These are phyloP conservation scores for Cercospora sp. DNA, from an alignment of 2,329 filamentous ascomycete species.

Conservation along the genomic window DNA sequence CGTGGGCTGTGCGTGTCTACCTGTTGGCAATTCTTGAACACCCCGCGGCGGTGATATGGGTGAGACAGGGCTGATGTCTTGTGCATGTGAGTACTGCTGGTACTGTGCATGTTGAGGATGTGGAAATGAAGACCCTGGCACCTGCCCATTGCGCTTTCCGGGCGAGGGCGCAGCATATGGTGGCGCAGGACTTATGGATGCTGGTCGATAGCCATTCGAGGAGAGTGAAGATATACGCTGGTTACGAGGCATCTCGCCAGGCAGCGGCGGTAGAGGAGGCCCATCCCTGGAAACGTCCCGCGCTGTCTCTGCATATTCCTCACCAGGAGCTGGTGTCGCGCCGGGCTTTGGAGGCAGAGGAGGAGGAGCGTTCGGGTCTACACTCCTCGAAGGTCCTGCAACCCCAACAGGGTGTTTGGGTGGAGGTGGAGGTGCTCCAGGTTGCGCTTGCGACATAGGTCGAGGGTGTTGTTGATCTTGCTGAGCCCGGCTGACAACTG, in stretches of 20 bases:
- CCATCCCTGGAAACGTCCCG: constrained; percentile 30
- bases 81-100: constrained; percentile 22
- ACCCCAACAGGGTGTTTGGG: constrained; percentile 37
- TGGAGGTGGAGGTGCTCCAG: constrained; percentile 39
- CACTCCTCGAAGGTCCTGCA: constrained; percentile 20
- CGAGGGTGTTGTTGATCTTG: constrained; percentile 56
- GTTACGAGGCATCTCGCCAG: constrained; percentile 8
- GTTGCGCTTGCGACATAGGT: constrained; percentile 61
- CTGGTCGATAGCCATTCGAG: constrained; percentile 2
- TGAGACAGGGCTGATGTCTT: constrained; percentile 36
- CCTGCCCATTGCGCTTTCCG: constrained; percentile 32
- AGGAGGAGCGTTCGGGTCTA: constrained; percentile 40
- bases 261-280: constrained; percentile 31
- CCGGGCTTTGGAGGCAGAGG: constrained; percentile 60
- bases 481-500: constrained; percentile 73
- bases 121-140: constrained; percentile 36
- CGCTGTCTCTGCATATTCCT: constrained; percentile 33
- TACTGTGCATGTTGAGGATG: constrained; percentile 35
- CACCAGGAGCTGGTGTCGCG: constrained; percentile 32
- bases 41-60: constrained; percentile 35
- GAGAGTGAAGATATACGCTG: constrained; percentile 12
- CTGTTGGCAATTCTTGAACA: constrained; percentile 26
- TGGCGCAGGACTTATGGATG: neutral
- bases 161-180: constrained; percentile 32
- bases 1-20: constrained; percentile 29